phyloP scores from a whole-genome alignment of 441 rosid species.

The Jatropha podagrica region DNA sequence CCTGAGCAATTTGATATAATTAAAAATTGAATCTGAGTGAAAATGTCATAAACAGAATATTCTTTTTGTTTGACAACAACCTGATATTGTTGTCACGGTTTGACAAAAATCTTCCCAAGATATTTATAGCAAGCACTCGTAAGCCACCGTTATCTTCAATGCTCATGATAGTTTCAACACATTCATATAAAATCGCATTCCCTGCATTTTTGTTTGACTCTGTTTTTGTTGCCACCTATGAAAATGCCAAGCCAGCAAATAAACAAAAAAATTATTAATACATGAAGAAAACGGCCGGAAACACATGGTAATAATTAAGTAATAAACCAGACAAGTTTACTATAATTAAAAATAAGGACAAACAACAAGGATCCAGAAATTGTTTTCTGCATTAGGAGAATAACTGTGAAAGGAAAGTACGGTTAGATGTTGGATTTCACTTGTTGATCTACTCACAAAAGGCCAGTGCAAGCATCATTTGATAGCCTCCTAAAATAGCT shows the following conservation, averaged over 20 bases:
- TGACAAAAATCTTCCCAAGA: constrained; percentile 96
- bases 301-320: not conserved
- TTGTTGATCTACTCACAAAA: constrained; percentile 1
- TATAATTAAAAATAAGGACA: constrained; percentile 3
- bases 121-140: constrained; percentile 98
- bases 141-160: constrained; percentile 95
- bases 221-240: constrained; percentile 98
- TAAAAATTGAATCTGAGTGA: not conserved
- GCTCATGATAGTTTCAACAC: constrained; percentile 98
- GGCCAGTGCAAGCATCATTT: not conserved
- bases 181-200: constrained; percentile 95
- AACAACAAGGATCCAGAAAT: constrained; percentile 1
- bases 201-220: constrained; percentile 99
- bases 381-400: not conserved
- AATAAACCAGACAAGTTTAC: not conserved
- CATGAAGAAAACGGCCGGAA: constrained; percentile 13
- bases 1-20: not conserved
- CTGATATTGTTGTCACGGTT: constrained; percentile 99
- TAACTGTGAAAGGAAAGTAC: not conserved
- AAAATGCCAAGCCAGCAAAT: constrained; percentile 32
- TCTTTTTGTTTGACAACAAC: constrained; percentile 33
- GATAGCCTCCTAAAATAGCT: not conserved
- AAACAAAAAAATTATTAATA: constrained; percentile 13
- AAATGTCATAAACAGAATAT: not conserved
- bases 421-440: constrained; percentile 9